phyloP scores from a whole-genome alignment of 345 rosid species.

The Carallia pectinifolia region DNA sequence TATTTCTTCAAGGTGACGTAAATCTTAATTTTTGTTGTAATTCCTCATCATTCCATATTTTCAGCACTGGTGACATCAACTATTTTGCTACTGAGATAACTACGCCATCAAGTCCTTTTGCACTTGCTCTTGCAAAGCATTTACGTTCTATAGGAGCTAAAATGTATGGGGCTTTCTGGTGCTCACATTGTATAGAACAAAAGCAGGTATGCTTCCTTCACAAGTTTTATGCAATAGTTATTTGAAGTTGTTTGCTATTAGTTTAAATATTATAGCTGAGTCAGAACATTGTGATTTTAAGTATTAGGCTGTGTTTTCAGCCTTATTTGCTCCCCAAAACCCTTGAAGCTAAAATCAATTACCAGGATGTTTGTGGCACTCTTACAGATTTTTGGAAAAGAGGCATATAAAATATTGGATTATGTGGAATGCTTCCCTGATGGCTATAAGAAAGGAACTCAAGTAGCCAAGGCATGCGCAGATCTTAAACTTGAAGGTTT shows the following conservation, averaged over 20 bases:
- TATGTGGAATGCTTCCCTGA: conserved; percentile 88
- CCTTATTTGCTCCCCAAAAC: neutral
- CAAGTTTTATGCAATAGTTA: neutral
- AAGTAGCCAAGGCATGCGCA: conserved; percentile 73
- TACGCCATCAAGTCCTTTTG: conserved; percentile 61
- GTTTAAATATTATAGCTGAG: neutral
- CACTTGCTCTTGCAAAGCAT: conserved; percentile 74
- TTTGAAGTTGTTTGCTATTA: no score
- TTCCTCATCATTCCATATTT: conserved; percentile 5
- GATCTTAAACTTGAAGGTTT: conserved; percentile 78
- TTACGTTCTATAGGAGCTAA: conserved; percentile 77
- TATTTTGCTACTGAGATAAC: conserved; percentile 60
- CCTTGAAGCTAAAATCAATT: neutral
- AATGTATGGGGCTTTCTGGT: conserved; percentile 98
- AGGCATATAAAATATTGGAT: conserved; percentile 68
- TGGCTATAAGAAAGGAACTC: conserved; percentile 74
- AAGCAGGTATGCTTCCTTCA: conserved; percentile 56
- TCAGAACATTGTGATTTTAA: neutral
- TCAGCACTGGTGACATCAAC: conserved; percentile 53
- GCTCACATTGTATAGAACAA: conserved; percentile 97
- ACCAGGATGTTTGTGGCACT: neutral
- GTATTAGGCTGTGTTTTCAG: neutral
- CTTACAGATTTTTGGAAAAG: conserved; percentile 73
- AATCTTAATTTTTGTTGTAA: conserved; percentile 15
- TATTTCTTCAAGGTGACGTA: neutral